These are phyloP conservation scores for Ophiostoma ulmi DNA, from an alignment of 2,329 filamentous ascomycete species.

Conservation along the genomic window DNA sequence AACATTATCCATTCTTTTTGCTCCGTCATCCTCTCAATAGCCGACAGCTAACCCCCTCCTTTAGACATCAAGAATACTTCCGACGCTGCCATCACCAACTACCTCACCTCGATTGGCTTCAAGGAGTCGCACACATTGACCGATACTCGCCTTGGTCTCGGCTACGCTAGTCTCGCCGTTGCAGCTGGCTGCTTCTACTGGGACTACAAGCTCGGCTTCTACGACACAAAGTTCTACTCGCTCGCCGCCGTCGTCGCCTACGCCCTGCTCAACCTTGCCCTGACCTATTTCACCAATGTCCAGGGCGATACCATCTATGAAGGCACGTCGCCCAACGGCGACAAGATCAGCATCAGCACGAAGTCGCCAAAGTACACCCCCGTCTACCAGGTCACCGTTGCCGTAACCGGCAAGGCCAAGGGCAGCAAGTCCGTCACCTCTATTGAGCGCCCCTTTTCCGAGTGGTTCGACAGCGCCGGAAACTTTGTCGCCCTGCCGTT, in stretches of 20 bases:
- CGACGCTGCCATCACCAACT: conserved; percentile 90
- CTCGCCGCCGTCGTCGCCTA: conserved; percentile 74
- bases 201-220: conserved; percentile 89
- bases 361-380: conserved; percentile 74
- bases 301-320: conserved; percentile 80
- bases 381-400: conserved; percentile 70
- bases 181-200: conserved; percentile 80
- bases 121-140: conserved; percentile 72
- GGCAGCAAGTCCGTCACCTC: conserved; percentile 42
- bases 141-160: conserved; percentile 77
- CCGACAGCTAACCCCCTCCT: conserved; percentile 10
- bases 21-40: background rate
- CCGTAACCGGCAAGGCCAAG: conserved; percentile 42
- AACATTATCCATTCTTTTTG: too few species aligned
- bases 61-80: conserved; percentile 93
- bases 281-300: conserved; percentile 83
- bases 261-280: conserved; percentile 66
- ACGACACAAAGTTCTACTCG: conserved; percentile 76
- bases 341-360: conserved; percentile 59
- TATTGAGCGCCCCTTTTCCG: conserved; percentile 60
- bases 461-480: conserved; percentile 71
- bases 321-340: conserved; percentile 60
- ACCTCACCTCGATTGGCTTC: conserved; percentile 84
- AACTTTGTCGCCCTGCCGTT: conserved; percentile 70
- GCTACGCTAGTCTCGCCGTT: conserved; percentile 75